A percentile compares a stretch with the other conserved stretches of the same genome.
phyloP scores from a whole-genome alignment of 106 monocot genomes.

The Xerophyta viscosa region DNA sequence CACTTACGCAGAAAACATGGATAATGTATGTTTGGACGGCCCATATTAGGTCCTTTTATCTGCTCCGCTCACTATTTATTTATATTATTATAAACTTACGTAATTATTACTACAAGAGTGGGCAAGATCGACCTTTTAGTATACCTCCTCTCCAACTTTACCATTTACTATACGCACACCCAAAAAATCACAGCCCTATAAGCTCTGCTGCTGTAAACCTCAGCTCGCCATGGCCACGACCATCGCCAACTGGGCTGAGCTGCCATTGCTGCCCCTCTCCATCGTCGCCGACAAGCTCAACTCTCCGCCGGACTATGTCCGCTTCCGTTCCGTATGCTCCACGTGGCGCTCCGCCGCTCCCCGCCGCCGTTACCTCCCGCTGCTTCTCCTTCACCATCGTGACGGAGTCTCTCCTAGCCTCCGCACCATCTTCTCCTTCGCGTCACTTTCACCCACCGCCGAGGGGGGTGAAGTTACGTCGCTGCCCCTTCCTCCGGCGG shows the following conservation, averaged over 20 bases:
- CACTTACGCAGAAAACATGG: no score
- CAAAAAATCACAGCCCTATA: no score
- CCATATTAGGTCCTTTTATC: no score
- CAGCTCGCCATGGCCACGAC: not conserved
- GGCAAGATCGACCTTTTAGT: no score
- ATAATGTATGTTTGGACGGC: no score
- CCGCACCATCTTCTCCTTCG: not conserved
- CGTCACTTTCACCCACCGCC: not conserved
- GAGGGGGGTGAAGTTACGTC: no score
- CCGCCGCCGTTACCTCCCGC: not conserved
- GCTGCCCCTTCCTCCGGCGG: not conserved
- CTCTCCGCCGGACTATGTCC: not conserved
- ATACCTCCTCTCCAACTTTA: no score
- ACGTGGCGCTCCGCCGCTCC: not conserved
- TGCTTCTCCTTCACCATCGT: not conserved
- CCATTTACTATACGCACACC: no score
- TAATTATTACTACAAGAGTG: no score
- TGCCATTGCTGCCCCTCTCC: not conserved
- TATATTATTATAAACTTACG: no score
- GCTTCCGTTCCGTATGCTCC: constrained; percentile 1
- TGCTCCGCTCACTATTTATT: no score
- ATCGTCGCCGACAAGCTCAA: not conserved
- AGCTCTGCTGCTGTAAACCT: no score
- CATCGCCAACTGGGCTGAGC: not conserved
- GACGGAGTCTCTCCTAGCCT: not conserved